Evolutionary conservation across 2,329 filamentous ascomycete species (phyloP), one percentile per base, ranked within the genome.

Genomic region (Didymella sp.): DNA sequence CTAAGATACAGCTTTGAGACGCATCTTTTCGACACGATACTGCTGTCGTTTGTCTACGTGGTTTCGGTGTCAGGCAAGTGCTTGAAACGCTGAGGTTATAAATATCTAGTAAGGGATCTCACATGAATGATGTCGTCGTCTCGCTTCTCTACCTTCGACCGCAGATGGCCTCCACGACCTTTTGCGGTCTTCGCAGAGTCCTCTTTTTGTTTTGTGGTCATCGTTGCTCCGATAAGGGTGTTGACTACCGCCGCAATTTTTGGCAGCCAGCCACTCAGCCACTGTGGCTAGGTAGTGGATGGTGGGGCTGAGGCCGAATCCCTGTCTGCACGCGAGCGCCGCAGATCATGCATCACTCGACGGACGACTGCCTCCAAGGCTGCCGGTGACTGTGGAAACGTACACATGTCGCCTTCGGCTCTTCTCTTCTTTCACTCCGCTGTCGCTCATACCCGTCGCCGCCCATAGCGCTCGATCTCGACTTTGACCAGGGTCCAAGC

Each of bases 11-110:
- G 80, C 66, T 88, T 88, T 72, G 96, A 92, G n/a, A 97, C 93
- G 68, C 92, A 95, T 64, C 92, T 83, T 74, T 97, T 97, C 13
- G 92, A 96, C 15, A 93, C 89, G 65, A 96, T 96, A 70, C 91
- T 96, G 76, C 90, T 94, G 73, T 88, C 93, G 74, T 96, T 96
- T 56, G 92, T 97, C 75, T 77, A 48, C 22, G 40, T 30, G 6
- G 28, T n/a, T 8, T 17, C 17, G 5, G n/a, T 6, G 41, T 35
- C 85, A 90, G 67, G 40, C 61, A 45, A 47, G 41, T 61, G 42
- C 25, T 53, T 35, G 41, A 37, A 30, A 33, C 17, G 24, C 11
- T 22, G 22, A 49, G 24, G 22, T 31, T 33, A 31, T 44, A n/a
- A 31, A 15, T 19, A 25, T 44, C 42, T 28, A 30, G 43, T 21